Evolutionary conservation across 2,329 filamentous ascomycete genomes (phyloP), one percentile per base, ranked within the genome.

Genomic region (Trichoderma pleuroti): DNA sequence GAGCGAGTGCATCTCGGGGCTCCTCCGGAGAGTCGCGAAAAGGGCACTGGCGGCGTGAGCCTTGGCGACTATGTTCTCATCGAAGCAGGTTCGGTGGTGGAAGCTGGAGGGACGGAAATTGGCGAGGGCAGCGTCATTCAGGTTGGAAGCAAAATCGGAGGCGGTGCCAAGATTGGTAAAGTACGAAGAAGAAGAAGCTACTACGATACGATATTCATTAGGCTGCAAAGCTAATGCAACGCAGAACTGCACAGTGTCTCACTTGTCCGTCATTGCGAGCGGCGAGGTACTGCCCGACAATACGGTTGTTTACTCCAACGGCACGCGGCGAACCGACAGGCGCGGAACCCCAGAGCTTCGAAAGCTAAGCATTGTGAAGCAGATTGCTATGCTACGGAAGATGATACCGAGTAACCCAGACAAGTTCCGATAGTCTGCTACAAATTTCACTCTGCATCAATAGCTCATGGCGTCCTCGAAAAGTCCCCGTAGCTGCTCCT

Each of bases 181-280:
- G 89, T 91, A 78, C 63, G 46, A 11, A 14, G 5, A 5, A 14
- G 5, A 5, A 14, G 11, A 52, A 8, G 46, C 24, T 72, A 72
- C 30, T 24, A 14, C 5, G n/a, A 5, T n/a, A 18, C 12, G 14
- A 5, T 26, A 26, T 21, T 34, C 3, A n/a, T 21, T 18, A n/a
- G 30, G 16, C 3, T 28, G 26, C n/a, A 57, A 68, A 42, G 34
- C 66, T 72, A 34, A 72, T 32, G 42, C 14, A 3, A 52, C 6
- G 9, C 80, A 91, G 85, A 87, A 93, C 77, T 91, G 91, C 76
- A 93, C 91, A 26, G 84, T 94, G 65, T 90, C 91, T 9, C 86
- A 91, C 0, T 84, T 88, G 71, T 90, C 87, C 28, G 83, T 85
- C 30, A 82, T 94, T 54, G 79, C 81, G 0, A 86, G 88, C 11